These are phyloP conservation scores for Botryotinia globosa DNA, from an alignment of 2,329 filamentous ascomycete species.

Conservation along the genomic window DNA sequence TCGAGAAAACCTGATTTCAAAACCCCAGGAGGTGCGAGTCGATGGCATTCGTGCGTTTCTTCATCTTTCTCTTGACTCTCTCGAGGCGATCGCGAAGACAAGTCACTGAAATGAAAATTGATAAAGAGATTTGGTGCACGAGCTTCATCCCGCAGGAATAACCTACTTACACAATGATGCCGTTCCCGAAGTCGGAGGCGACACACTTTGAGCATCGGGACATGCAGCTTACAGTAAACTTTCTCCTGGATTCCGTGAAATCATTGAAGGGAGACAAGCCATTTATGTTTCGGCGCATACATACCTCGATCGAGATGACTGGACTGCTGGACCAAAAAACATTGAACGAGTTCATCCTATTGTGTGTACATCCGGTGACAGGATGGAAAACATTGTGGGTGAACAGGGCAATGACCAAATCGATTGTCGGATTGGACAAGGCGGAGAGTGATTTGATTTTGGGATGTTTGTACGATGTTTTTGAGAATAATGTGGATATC, in stretches of 20 bases:
- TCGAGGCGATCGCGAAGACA: neutral
- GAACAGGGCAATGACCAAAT: slow-evolving; percentile 65
- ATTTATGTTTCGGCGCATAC: slow-evolving; percentile 64
- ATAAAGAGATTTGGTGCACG: slow-evolving; percentile 61
- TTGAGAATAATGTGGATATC: slow-evolving; percentile 65
- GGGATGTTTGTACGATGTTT: slow-evolving; percentile 65
- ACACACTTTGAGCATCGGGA: slow-evolving; percentile 70
- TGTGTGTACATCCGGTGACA: slow-evolving; percentile 69
- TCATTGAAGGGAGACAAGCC: slow-evolving; percentile 65
- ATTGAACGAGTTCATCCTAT: slow-evolving; percentile 67
- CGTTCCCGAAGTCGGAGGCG: slow-evolving; percentile 56
- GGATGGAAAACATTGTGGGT: slow-evolving; percentile 74
- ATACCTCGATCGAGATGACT: slow-evolving; percentile 63
- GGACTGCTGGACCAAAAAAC: slow-evolving; percentile 59
- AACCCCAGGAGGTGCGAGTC: slow-evolving; percentile 62
- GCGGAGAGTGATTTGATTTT: slow-evolving; percentile 67
- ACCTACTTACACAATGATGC: slow-evolving; percentile 70
- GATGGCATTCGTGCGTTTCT: slow-evolving; percentile 57
- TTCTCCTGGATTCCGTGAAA: slow-evolving; percentile 64
- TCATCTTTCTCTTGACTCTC: neutral
- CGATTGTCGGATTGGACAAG: slow-evolving; percentile 67
- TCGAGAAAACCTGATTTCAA: slow-evolving; percentile 56
- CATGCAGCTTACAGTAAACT: slow-evolving; percentile 73
- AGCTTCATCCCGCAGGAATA: slow-evolving; percentile 66
- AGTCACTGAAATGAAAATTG: neutral